Evolutionary conservation across 805 yeast species (phyloP).

Genomic region (Yamadazyma laniorum): DNA sequence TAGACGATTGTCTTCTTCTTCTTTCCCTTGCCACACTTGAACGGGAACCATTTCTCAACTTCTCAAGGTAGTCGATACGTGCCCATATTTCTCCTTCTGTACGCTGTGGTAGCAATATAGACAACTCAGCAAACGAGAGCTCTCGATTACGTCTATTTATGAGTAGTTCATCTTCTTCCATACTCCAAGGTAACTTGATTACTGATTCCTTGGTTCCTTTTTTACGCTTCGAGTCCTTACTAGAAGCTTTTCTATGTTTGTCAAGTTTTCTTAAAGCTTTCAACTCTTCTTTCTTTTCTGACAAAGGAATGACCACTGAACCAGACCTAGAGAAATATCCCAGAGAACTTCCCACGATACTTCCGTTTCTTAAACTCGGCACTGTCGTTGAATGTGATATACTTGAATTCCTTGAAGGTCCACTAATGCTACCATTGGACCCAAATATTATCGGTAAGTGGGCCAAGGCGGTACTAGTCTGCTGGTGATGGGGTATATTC

Average conservation of each 20-base stretch:
- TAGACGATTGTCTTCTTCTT: slow-evolving; percentile 37
- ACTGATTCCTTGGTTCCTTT: slow-evolving; percentile 15
- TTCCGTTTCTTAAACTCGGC: slow-evolving; percentile 41
- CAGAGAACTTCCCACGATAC: slow-evolving; percentile 26
- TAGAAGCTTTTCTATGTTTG: slow-evolving; percentile 8
- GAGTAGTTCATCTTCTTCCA: slow-evolving; percentile 72
- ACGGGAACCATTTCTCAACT: slow-evolving; percentile 32
- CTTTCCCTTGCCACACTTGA: slow-evolving; percentile 25
- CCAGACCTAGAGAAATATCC: slow-evolving; percentile 40
- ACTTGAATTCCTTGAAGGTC: slow-evolving; percentile 39
- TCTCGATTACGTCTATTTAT: slow-evolving; percentile 55
- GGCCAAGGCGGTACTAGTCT: slow-evolving; percentile 36
- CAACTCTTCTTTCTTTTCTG: slow-evolving; percentile 20
- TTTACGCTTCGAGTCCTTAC: slow-evolving; percentile 10
- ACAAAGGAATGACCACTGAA: slow-evolving; percentile 36
- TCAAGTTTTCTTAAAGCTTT: slow-evolving; percentile 10
- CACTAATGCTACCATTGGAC: slow-evolving; percentile 37
- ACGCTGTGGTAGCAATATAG: slow-evolving; percentile 68
- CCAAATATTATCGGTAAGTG: slow-evolving; percentile 45
- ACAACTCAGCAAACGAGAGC: slow-evolving; percentile 67
- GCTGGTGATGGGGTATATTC: slow-evolving; percentile 48
- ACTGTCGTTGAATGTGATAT: slow-evolving; percentile 35
- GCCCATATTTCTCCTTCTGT: slow-evolving; percentile 72
- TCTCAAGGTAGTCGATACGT: slow-evolving; percentile 51
- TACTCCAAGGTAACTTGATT: slow-evolving; percentile 45